Base-by-base conservation (phyloP, 495 filamentous ascomycete genomes). In the Aspergillus avenaceus region DNA sequence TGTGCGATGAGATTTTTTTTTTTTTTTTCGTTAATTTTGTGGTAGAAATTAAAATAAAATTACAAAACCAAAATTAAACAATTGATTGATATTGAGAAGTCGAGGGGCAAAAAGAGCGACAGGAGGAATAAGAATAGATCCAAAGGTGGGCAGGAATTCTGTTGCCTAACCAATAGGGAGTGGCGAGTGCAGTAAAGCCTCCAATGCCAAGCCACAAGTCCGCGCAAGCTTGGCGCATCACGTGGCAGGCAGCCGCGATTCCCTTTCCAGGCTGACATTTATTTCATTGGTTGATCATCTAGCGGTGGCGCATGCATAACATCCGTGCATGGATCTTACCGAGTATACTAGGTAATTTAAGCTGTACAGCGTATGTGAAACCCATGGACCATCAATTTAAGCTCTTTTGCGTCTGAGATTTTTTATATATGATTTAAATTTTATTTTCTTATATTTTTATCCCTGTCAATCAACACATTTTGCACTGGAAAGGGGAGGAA, bases 81-180 rank as follows among this genome's bases (percentile, higher is more conserved):
- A 38, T 21, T 21, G 34, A 19, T 38, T 5, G 21, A 18, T 19
- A 32, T 24, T 44, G 24, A 53, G 42, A 47, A 32, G 36, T 45
- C 24, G 38, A 46, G 42, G 52, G 48, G 36, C 45, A 49, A 43
- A 45, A 47, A 40, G 53, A 38, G 48, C 31, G 42, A 54, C 40
- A 42, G 45, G 37, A 54, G 38, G 52, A 59, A 59, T 65, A 66
- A 63, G 59, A 64, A 63, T 58, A 56, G 52, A 54, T 31, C 46
- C 53, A 45, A 48, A 46, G 43, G 47, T 61, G 64, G 53, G 53
- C 62, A 58, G 64, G 66, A 76, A 76, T 74, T 57, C 62, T 74
- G 73, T 69, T 76, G 73, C 73, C 73, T 76, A 72, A 72, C 72
- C 72, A 73, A 73, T 72, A 45, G 51, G 55, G 56, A 54, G 47